Percentiles rank a stretch among this genome's conserved stretches.
Conservation (phyloP, 2,329 filamentous ascomycete species). For the Acephala macrosclerotiorum region DNA sequence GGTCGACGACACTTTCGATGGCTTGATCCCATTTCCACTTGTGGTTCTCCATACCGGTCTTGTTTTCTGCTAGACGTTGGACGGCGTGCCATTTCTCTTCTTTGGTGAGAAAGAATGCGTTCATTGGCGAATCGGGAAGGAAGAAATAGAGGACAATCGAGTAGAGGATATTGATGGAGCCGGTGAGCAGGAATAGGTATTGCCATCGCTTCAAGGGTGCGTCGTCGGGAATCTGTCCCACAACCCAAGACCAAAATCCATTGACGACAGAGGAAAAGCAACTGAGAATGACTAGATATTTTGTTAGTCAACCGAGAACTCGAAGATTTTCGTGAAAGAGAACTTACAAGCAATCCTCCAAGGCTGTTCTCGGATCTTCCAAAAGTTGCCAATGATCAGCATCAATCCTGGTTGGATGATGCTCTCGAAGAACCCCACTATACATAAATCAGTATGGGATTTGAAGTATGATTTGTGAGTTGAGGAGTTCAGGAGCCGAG, state of each 20-base stretch:
- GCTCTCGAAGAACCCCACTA: constrained; percentile 1
- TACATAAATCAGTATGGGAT: no score
- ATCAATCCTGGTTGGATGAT: background rate
- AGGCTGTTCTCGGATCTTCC: constrained; percentile 3
- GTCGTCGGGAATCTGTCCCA: background rate
- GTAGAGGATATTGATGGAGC: background rate
- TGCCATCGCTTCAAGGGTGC: constrained; percentile 6
- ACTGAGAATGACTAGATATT: background rate
- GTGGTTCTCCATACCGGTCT: background rate
- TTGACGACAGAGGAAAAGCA: constrained; percentile 2
- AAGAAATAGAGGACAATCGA: background rate
- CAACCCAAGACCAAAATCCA: constrained; percentile 3
- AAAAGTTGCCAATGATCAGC: constrained; percentile 3
- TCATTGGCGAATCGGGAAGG: background rate
- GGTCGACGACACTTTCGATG: background rate
- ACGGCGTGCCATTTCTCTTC: constrained; percentile 2
- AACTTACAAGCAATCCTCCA: background rate
- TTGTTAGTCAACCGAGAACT: background rate
- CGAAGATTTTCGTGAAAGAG: background rate
- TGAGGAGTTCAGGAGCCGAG: no score
- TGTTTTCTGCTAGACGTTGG: background rate
- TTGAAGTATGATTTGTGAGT: no score
- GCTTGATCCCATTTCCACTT: constrained; percentile 4
- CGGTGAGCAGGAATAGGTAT: background rate
- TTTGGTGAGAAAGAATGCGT: background rate